Conservation (phyloP, 257 asterid species). For the Nicotiana noctiflora region DNA sequence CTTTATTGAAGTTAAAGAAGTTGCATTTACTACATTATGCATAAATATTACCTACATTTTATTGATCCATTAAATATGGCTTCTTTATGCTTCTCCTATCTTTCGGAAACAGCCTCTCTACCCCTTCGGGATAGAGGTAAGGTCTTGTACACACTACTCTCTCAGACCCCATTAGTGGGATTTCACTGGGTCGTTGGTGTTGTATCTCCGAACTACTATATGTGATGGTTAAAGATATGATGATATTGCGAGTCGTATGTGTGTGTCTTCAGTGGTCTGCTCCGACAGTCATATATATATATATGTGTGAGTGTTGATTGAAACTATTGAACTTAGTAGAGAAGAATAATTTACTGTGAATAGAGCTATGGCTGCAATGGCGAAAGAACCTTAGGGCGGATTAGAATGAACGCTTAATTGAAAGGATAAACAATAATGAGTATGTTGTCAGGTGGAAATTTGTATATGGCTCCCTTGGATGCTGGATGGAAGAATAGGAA, state of each 20-base stretch:
- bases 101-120: too few relatives aligned
- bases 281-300: not conserved
- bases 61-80: not conserved
- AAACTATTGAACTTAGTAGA: not conserved
- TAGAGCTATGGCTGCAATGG: not conserved
- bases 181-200: too few relatives aligned
- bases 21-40: not conserved
- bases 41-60: not conserved
- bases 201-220: not conserved
- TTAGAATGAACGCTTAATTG: not conserved
- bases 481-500: not conserved
- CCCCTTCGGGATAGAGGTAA: too few relatives aligned
- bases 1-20: constrained; percentile 4
- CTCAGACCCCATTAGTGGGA: too few relatives aligned
- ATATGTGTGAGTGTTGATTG: not conserved
- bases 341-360: not conserved
- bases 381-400: not conserved
- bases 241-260: not conserved
- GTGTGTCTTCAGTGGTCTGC: not conserved
- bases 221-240: not conserved
- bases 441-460: not conserved
- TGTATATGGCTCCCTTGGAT: not conserved
- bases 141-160: too few relatives aligned
- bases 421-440: not conserved
- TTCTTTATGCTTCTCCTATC: not conserved